Conservation (phyloP, 2,329 filamentous ascomycete species). For the Graphilbum sp. region DNA sequence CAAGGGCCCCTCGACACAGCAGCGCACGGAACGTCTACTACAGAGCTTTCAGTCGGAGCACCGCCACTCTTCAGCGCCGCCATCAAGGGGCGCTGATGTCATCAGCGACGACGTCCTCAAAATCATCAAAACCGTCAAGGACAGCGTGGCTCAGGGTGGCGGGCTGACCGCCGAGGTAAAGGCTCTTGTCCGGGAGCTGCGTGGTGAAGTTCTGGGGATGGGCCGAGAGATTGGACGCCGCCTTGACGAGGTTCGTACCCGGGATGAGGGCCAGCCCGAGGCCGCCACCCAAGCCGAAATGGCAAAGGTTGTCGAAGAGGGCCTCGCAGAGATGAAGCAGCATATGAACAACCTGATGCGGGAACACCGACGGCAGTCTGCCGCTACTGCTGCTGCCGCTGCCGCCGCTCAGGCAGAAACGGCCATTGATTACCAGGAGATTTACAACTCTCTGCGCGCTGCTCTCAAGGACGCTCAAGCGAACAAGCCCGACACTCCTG, state of each 20-base stretch:
- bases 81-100: conserved; percentile 33
- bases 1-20: too few relatives aligned
- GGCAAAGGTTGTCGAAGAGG: conserved; percentile 60
- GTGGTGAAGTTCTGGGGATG: conserved; percentile 89
- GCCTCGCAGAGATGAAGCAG: conserved; percentile 64
- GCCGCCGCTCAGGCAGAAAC: conserved; percentile 39
- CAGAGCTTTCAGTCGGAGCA: conserved; percentile 22
- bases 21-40: conserved; percentile 27
- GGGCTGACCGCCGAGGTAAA: conserved; percentile 88
- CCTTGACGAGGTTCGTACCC: conserved; percentile 50
- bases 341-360: conserved; percentile 69
- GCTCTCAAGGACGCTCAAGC: conserved; percentile 49
- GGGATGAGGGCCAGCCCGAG: conserved; percentile 28
- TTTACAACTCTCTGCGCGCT: conserved; percentile 70
- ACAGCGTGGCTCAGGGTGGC: conserved; percentile 75
- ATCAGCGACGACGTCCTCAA: conserved; percentile 67
- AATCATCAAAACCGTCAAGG: conserved; percentile 74
- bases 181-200: conserved; percentile 71
- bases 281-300: conserved; percentile 52
- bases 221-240: conserved; percentile 77
- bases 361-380: conserved; percentile 55
- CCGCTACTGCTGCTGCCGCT: conserved; percentile 28
- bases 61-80: conserved; percentile 27
- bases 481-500: conserved; percentile 25
- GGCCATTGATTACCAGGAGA: conserved; percentile 59